A percentile compares a stretch with the other conserved stretches of the same genome.
Evolutionary conservation across 768 basidiomycete species (phyloP).

Genomic region (Hypholoma sublateritium): DNA sequence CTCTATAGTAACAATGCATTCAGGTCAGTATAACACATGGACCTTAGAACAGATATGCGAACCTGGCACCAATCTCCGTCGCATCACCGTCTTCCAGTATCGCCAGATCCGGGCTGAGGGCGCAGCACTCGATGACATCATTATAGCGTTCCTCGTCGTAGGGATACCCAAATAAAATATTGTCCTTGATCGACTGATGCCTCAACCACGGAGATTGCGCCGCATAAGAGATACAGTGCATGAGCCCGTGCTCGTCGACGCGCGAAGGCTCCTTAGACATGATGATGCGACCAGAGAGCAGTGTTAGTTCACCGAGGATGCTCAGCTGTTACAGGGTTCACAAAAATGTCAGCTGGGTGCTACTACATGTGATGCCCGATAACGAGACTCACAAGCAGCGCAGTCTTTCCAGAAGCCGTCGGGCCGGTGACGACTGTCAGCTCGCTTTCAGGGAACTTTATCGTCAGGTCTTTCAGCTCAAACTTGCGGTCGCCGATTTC

Average conservation of each 20-base stretch:
- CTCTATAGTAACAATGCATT: conserved; percentile 33
- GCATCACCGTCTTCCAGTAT: conserved; percentile 84
- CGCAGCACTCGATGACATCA: conserved; percentile 81
- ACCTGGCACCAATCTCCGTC: conserved; percentile 81
- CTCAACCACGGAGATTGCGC: conserved; percentile 72
- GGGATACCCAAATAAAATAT: conserved; percentile 78
- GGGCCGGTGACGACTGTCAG: conserved; percentile 76
- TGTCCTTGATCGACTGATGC: conserved; percentile 74
- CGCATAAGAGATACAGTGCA: conserved; percentile 68
- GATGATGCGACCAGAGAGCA: conserved; percentile 47
- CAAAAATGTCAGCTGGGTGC: not conserved
- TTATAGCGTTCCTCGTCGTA: conserved; percentile 74
- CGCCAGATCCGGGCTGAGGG: conserved; percentile 76
- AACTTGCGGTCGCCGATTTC: conserved; percentile 53
- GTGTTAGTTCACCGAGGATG: conserved; percentile 70
- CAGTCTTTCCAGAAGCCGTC: conserved; percentile 83
- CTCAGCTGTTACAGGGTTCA: conserved; percentile 27
- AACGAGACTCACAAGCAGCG: conserved; percentile 53
- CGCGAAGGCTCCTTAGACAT: conserved; percentile 64
- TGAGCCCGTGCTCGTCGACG: conserved; percentile 60
- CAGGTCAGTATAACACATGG: not conserved
- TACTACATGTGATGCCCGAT: not conserved
- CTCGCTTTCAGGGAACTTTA: conserved; percentile 72
- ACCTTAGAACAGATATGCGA: conserved; percentile 1
- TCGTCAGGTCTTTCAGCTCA: conserved; percentile 62